Conservation (phyloP, 129 eudicot genomes). For the Solidago caesia region DNA sequence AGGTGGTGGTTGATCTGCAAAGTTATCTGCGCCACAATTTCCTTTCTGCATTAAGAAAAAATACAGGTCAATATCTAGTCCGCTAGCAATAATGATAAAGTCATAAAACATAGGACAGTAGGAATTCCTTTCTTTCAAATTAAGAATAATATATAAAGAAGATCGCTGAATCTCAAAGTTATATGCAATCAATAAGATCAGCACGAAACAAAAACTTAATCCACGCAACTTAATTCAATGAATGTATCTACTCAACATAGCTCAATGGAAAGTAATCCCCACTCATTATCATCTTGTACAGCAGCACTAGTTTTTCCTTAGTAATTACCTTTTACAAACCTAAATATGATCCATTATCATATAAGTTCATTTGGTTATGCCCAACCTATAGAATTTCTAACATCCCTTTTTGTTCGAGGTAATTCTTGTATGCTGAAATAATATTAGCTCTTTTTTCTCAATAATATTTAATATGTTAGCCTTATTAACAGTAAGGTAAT, state of each 20-base stretch:
- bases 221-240: background rate
- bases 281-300: background rate
- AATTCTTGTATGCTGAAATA: background rate
- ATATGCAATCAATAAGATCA: background rate
- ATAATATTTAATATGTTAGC: background rate
- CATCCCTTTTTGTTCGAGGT: background rate
- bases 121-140: too few relatives aligned
- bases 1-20: constrained; percentile 56
- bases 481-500: too few relatives aligned
- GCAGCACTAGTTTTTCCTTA: background rate
- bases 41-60: constrained; percentile 41
- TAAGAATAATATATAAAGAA: background rate
- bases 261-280: constrained; percentile 17
- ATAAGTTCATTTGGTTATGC: background rate
- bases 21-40: constrained; percentile 53
- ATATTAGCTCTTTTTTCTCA: background rate
- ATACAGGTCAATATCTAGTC: constrained; percentile 3
- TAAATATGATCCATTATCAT: constrained; percentile 11
- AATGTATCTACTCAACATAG: background rate
- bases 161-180: background rate
- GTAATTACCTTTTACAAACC: background rate
- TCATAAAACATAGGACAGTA: background rate
- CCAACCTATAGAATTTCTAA: background rate
- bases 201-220: background rate
- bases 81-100: background rate